These are phyloP conservation scores for Microcyclospora pomicola DNA, from an alignment of 2,329 filamentous ascomycete species.

Conservation along the genomic window DNA sequence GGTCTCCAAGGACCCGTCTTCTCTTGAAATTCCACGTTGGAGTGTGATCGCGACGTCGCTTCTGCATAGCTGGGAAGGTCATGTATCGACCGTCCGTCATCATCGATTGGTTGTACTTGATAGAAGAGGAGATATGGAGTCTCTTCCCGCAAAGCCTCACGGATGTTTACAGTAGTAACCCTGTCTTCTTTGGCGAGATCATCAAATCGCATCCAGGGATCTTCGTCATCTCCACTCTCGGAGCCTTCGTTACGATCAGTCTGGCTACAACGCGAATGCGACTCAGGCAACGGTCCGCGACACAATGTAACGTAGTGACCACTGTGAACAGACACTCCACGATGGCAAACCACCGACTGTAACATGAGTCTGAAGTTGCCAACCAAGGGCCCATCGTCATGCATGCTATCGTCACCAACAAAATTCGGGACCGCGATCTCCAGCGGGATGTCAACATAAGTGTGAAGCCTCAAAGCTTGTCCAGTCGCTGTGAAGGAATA, in stretches of 20 bases:
- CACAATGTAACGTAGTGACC: constrained; percentile 87
- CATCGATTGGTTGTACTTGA: constrained; percentile 77
- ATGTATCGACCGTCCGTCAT: constrained; percentile 35
- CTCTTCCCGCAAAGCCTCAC: constrained; percentile 64
- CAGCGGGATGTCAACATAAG: constrained; percentile 81
- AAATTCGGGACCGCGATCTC: constrained; percentile 77
- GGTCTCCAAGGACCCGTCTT: constrained; percentile 4
- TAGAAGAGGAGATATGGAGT: constrained; percentile 94
- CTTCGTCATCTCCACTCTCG: constrained; percentile 46
- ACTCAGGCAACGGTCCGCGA: constrained; percentile 40
- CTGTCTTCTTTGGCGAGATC: constrained; percentile 57
- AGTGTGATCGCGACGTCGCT: constrained; percentile 18
- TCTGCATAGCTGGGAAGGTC: constrained; percentile 31
- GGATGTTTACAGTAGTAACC: constrained; percentile 64
- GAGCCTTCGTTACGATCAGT: constrained; percentile 29
- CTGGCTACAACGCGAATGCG: constrained; percentile 31
- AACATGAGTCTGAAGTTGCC: constrained; percentile 89
- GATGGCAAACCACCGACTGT: constrained; percentile 85
- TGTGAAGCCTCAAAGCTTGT: constrained; percentile 57
- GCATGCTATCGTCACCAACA: constrained; percentile 62
- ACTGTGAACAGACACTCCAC: constrained; percentile 69
- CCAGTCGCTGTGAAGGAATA: constrained; percentile 65
- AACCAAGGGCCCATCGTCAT: constrained; percentile 53
- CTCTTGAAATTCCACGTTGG: constrained; percentile 13
- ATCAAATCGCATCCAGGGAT: constrained; percentile 84